Evolutionary conservation across 352 stramenopile species (phyloP), one percentile per base, ranked within the genome.

Genomic region (Thalassiosira exigua): DNA sequence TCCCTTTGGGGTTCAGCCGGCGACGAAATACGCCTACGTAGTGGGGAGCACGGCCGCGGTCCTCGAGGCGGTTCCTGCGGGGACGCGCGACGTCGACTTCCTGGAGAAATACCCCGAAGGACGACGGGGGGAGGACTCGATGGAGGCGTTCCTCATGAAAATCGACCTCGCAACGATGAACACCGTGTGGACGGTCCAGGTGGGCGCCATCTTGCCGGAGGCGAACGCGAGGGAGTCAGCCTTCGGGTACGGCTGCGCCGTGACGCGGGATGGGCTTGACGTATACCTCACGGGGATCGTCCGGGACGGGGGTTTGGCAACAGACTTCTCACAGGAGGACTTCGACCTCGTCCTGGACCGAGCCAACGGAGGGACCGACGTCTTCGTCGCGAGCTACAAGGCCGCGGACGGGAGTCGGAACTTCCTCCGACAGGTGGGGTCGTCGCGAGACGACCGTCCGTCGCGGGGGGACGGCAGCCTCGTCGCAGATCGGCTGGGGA

Each of bases 131-230:
- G 46, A 27, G 3, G 64, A 77, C 60, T 36, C 41, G 0, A 78
- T 81, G 64, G 77, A 85, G 64, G 77, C 77, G 0, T 85, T 81
- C 65, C 56, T 85, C 22, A 77, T 81, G 68, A 85, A 85, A 30
- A 33, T 85, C 19, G 59, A 81, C 44, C 56, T 85, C 9, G 53
- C 46, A 21, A 85, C 77, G 5, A 80, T 85, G 69, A 69, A 75
- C 19, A 42, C 56, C 27, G 41, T 85, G 2, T 85, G 77, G 77
- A 81, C 69, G 30, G 70, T 69, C 11, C 77, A 85, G 44, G 17
- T 85, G 2, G 69, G 69, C 26, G 69, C 61, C 19, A 29, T 75
- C 17, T 46, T 53, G 30, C 33, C 60, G 22, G 52, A 21, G 3
- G 22, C n/a, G n/a, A 52, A 22, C 19, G 11, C 60, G 5, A 84